These are phyloP conservation scores for Carpinus fangiana DNA, from an alignment of 306 rosid species.

Conservation along the genomic window DNA sequence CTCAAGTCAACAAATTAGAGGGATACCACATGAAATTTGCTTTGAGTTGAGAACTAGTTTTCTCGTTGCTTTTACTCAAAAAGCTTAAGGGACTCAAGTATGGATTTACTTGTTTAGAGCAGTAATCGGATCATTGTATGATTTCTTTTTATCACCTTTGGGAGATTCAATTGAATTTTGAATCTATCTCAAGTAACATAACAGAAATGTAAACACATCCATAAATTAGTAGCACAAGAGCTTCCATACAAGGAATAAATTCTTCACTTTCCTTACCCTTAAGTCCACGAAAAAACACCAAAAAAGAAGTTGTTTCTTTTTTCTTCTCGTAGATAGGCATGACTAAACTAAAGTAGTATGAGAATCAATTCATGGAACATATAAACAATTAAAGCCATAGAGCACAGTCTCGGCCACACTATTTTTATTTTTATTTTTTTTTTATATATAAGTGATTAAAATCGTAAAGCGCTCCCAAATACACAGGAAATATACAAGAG, in stretches of 20 bases:
- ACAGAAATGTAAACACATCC: background rate
- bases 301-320: too few relatives aligned
- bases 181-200: background rate
- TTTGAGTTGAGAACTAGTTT: constrained; percentile 4
- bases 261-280: background rate
- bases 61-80: background rate
- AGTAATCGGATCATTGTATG: background rate
- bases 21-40: background rate
- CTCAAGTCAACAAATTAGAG: background rate
- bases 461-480: too few relatives aligned
- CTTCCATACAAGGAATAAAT: background rate
- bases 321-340: background rate
- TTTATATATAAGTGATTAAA: too few relatives aligned
- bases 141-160: background rate
- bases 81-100: background rate
- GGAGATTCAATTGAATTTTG: background rate
- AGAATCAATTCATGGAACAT: background rate
- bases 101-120: background rate
- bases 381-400: constrained; percentile 8
- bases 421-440: background rate
- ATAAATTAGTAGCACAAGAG: background rate
- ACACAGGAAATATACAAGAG: too few relatives aligned
- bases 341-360: background rate
- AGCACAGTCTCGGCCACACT: background rate
- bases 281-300: too few relatives aligned